Base-by-base conservation (phyloP, 1,284 basidiomycete species). In the Coniferiporia weirii region DNA sequence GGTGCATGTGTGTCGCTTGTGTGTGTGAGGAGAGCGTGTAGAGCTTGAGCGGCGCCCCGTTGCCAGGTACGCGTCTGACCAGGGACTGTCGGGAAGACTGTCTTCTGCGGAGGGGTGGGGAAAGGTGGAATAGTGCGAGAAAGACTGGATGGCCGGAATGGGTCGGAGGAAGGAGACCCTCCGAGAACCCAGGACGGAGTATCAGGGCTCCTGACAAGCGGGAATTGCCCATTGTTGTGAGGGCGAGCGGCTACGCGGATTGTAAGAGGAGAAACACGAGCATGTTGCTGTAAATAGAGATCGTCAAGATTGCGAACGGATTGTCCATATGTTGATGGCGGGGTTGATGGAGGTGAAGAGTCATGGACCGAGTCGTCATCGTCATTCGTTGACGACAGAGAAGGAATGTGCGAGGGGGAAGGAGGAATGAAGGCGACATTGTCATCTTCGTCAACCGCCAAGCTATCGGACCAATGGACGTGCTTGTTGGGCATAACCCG, bases 401-500 rank as follows among this genome's bases (percentile, higher is more conserved):
- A 34, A 19, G 59, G 54, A 4, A 55, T 32, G 15, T 51, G 56
- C 17, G 38, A 17, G 10, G 60, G 56, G 4, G 61, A 53, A 35
- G 57, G 52, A 10, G 58, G 59, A 20, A 60, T 17, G 49, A 60
- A 56, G 20, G 20, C 27, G 5, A 43, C 35, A 40, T 36, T 46
- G 10, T 54, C 60, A 27, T 52, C 43, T 7, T 56, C 43, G 13
- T 57, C 54, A 8, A 4, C n/a, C 12, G 19, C 47, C 1, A 32
- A 36, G 8, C 35, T 48, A 43, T 55, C 58, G 9, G 52, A 38
- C 61, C 61, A 62, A 46, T 59, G 61, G n/a, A 62, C 61, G 22
- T 45, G 61, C 49, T 49, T 59, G n/a, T 51, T 49, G 17, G 57
- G 13, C 61, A 58, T 59, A 1, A 15, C 36, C 47, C n/a, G 4